phyloP scores from a whole-genome alignment of 371 early-diverging fungal species.

The Rhizopus arrhizus region DNA sequence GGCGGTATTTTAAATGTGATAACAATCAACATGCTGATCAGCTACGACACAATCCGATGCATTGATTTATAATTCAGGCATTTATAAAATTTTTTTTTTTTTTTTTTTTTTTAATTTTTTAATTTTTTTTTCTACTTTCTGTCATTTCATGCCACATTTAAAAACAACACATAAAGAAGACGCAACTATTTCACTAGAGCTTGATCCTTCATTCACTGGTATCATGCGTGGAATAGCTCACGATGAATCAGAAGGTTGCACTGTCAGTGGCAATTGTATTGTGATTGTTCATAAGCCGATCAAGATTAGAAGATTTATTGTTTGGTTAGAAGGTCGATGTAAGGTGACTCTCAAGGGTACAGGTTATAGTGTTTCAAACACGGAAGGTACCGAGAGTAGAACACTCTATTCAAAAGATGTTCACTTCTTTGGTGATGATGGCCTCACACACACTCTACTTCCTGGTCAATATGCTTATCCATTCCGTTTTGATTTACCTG shows the following conservation, averaged over 20 bases:
- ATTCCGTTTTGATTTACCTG: slow-evolving; percentile 45
- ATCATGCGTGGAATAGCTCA: slow-evolving; percentile 46
- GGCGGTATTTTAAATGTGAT: neutral
- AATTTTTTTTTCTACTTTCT: slow-evolving; percentile 4
- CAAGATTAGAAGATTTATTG: slow-evolving; percentile 43
- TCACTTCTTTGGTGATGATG: slow-evolving; percentile 43
- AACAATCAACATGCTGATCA: neutral
- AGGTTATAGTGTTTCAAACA: slow-evolving; percentile 31
- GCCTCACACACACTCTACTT: slow-evolving; percentile 27
- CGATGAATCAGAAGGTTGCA: slow-evolving; percentile 54
- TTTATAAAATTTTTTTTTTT: slow-evolving; percentile 6
- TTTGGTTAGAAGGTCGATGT: slow-evolving; percentile 49
- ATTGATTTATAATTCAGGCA: neutral
- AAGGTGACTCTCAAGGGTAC: slow-evolving; percentile 41
- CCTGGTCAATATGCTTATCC: slow-evolving; percentile 45
- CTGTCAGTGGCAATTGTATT: slow-evolving; percentile 40
- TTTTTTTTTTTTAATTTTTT: neutral
- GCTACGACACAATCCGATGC: neutral
- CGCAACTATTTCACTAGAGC: slow-evolving; percentile 31
- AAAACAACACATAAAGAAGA: slow-evolving; percentile 40
- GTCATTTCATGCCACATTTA: slow-evolving; percentile 26
- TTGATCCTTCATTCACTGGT: slow-evolving; percentile 51
- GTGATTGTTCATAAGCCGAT: slow-evolving; percentile 39
- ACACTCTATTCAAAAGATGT: slow-evolving; percentile 36
- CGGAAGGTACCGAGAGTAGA: slow-evolving; percentile 40